Evolutionary conservation across 176 grass and related monocot genomes (phyloP), one percentile per base, ranked within the genome.

Genomic region (Cymbopogon citratus): DNA sequence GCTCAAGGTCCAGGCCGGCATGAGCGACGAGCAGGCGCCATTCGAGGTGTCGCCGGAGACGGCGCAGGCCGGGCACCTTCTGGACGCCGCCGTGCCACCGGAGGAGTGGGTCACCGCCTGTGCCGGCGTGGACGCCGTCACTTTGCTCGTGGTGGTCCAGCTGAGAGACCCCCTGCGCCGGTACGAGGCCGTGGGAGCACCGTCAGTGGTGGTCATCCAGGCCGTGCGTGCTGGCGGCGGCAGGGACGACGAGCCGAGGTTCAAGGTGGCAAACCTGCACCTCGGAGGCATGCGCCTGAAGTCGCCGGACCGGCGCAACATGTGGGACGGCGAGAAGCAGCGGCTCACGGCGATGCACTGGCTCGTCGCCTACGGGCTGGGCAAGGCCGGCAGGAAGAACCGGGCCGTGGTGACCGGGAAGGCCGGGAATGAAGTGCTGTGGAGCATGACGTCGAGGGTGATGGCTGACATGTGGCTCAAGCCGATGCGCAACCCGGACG

Each of bases 401-500:
- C 73, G 76, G 45, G 29, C 60, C 3, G 31, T 19, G 31, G 75
- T 60, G 15, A 51, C 81, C 1, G 79, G 63, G 40, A 93, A 91
- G 85, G 66, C 35, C 14, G 81, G 80, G 1, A 61, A 86, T 3
- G 92, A 95, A 34, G 83, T 82, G 76, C 46, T 99, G 1, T 95
- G 92, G 92, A 95, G 96, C 80, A 91, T 95, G 81, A 93, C 96
- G 74, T 93, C 96, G 56, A 87, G 92, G 64, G 77, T 99, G 60
- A 91, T 99, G 89, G 96, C 96, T 28, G 96, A 93, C 48, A 99
- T 99, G 91, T 99, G 96, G 96, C 91, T 99, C 28, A 95, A 83
- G 78, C 83, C 92, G 39, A 78, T 90, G 82, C 87, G 96, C 66
- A 99, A 99, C 83, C 92, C 96, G 9, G 90, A 95, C 65, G 92